Evolutionary conservation across 345 rosid species (phyloP), one percentile per base, ranked within the genome.

Genomic region (Heritiera littoralis): DNA sequence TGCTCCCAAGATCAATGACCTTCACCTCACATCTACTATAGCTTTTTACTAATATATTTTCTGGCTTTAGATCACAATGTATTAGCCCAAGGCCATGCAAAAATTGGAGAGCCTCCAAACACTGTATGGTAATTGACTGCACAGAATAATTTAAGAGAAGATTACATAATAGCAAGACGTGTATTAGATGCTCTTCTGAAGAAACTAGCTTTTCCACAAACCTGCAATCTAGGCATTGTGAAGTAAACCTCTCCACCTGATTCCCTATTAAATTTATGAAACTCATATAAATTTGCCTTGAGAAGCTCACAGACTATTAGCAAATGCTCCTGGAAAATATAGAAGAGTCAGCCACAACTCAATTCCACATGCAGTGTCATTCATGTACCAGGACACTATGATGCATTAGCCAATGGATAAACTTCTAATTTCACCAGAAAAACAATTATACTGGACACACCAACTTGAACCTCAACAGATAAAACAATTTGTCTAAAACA

Each of bases 1-100:
- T 94, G 83, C 99, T 94, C 81, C 99, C 99, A n/a, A 97, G 98
- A 87, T 97, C 99, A 59, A 97, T 97, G 82, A 94, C 98, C 90
- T 97, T 97, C 83, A 94, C 92, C 86, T 97, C 99, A 69, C 99
- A 97, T 82, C 99, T 90, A 80, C 98, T 97, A 78, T 97, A 97
- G 85, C 99, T 97, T 83, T 97, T 94, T 55, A 97, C 98, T 82
- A 97, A 81, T 82, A 94, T 94, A 72, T 97, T 97, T 84, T 97
- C 98, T 41, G 98, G 99, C 82, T 97, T 97, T 64, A 97, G 83
- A 84, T 97, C 98, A 80, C 99, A 97, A 83, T 97, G 98, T 78
- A 97, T 94, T 81, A 97, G 96, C 75, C 98, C 99, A 77, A 94
- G 98, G 54, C 98, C 90, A 80, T 97, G 99, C 89, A 97, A 80